Evolutionary conservation across 2,329 filamentous ascomycete genomes (phyloP), one percentile per base, ranked within the genome.

Genomic region (Ophiostoma perfectum): DNA sequence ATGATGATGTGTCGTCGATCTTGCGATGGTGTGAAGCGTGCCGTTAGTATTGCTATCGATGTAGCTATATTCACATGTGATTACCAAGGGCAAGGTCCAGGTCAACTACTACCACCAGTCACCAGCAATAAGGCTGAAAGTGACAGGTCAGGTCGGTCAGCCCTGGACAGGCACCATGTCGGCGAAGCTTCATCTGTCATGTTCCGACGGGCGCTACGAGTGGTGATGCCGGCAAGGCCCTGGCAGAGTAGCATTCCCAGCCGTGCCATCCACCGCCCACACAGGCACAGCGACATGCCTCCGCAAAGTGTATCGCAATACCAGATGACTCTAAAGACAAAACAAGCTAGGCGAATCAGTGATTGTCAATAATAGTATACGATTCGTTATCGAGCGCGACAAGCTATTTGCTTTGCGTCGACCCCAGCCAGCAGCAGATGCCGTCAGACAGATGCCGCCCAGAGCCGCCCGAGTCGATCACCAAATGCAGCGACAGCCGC

Each of bases 401-500:
- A 27, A 27, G 27, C 27, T 27, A 27, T 27, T 27, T 27, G 27
- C 27, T 27, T 2, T 27, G 27, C 27, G 38, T 63, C 1, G 3
- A 42, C 41, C n/a, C 39, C 4, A 9, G 12, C 7, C 60, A 63
- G 14, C 27, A 11, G 3, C 60, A 63, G 41, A 64, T 45, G 62
- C 62, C 62, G 62, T 44, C 62, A 64, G 16, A 44, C 27, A 64
- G 18, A 64, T 64, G 63, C 63, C 63, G 63, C 42, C 41, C 9
- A 47, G 8, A 64, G 63, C 63, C 63, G 63, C 63, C 63, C 39
- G 39, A 44, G 27, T 55, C 18, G 49, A 44, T 64, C n/a, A 64
- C 63, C n/a, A 16, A 44, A 64, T 44, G 8, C 39, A 64, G 63
- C 63, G 63, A 64, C 63, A 64, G 63, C 63, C 63, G 63, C 63